A percentile compares a stretch with the other conserved stretches of the same genome.
phyloP scores from a whole-genome alignment of 306 rosid genomes.

The Cyclanthera cordifolia region DNA sequence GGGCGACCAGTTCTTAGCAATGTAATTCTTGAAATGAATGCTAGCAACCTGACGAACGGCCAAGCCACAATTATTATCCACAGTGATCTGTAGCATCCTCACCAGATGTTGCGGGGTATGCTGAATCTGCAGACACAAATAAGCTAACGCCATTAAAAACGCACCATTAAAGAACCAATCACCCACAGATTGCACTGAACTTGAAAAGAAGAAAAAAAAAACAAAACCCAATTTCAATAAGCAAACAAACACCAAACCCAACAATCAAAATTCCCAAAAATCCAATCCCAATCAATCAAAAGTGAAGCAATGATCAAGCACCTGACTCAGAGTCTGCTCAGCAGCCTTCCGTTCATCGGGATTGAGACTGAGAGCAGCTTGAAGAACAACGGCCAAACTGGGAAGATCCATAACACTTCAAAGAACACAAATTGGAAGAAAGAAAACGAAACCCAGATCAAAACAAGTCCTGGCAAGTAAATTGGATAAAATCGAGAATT shows the following conservation, averaged over 20 bases:
- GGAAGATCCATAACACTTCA: slow-evolving; percentile 62
- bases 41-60: slow-evolving; percentile 92
- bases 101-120: slow-evolving; percentile 86
- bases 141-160: background rate
- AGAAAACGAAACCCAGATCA: background rate
- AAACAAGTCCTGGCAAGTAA: background rate
- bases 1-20: slow-evolving; percentile 87
- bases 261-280: slow-evolving; percentile 1
- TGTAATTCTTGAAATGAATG: slow-evolving; percentile 91
- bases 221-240: background rate
- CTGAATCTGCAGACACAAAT: slow-evolving; percentile 50
- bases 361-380: slow-evolving; percentile 86
- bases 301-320: slow-evolving; percentile 11
- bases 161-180: background rate
- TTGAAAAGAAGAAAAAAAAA: background rate
- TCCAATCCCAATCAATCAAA: background rate
- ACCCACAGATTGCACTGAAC: background rate
- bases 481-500: slow-evolving; percentile 13
- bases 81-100: slow-evolving; percentile 77
- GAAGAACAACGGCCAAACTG: slow-evolving; percentile 47
- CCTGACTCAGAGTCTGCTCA: slow-evolving; percentile 88
- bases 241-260: background rate
- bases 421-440: background rate
- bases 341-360: slow-evolving; percentile 91
- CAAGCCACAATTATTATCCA: slow-evolving; percentile 67